Evolutionary conservation across 2,329 filamentous ascomycete species (phyloP), one percentile per base, ranked within the genome.

Genomic region (Xenoacremonium recifei): DNA sequence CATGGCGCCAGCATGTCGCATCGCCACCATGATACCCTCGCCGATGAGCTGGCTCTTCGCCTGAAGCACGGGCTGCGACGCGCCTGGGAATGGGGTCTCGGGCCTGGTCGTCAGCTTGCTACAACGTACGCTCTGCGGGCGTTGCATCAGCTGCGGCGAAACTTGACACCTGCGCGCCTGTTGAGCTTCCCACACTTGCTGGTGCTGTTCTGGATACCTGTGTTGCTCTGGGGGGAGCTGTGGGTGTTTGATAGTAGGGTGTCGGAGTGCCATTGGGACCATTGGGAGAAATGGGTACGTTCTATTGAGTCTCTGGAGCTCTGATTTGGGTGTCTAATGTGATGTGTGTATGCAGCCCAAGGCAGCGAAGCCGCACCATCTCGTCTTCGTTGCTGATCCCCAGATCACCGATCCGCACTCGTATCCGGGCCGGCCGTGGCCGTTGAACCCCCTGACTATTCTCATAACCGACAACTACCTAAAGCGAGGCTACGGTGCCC

Each of bases 361-460:
- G 57, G 82, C 77, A 53, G 85, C 91, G 37, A 81, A 77, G 23
- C 93, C 93, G 20, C 91, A 97, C 64, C 88, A 84, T 61, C 76
- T 95, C 53, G 75, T 89, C 54, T 84, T 96, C 61, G 76, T 96
- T 52, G 89, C 91, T 47, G 91, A 96, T 60, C 91, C 91, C 32
- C 91, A 96, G 64, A 77, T 96, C 44, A 89, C 93, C 59, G 91
- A 96, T 65, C 88, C 90, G 40, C 89, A 96, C 65, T 95, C 90
- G n/a, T 96, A 96, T 59, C 89, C 90, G 3, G 89, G 86, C 54
- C 83, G 91, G 18, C 78, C 79, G 6, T 81, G 79, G 75, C 74
- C 76, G 19, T 59, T 83, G 15, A 76, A 71, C 47, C 63, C 75
- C 10, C 50, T 82, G 27, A 81, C 77, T 4, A 62, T 76, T 27